These are phyloP conservation scores for Aspergillus phoenicis DNA, from an alignment of 2,329 filamentous ascomycete genomes.

Conservation along the genomic window DNA sequence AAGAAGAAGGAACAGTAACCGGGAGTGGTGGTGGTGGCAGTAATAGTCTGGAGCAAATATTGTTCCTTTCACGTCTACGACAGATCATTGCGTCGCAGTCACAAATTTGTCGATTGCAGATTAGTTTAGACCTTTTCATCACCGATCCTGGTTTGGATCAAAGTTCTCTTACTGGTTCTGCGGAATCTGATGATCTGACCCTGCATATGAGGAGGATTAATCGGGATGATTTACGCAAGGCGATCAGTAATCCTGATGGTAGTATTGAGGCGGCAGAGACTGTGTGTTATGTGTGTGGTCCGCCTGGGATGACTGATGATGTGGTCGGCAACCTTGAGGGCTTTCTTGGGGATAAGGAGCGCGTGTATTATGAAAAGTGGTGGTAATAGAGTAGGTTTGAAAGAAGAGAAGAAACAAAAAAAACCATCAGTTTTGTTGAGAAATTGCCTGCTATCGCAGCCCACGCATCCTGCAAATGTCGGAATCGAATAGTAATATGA, in stretches of 20 bases:
- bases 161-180: constrained; percentile 11
- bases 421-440: not conserved
- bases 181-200: constrained; percentile 27
- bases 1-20: constrained; percentile 13
- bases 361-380: constrained; percentile 65
- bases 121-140: constrained; percentile 40
- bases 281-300: constrained; percentile 69
- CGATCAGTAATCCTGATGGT: constrained; percentile 34
- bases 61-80: constrained; percentile 52
- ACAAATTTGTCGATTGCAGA: constrained; percentile 29
- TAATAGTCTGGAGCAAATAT: constrained; percentile 37
- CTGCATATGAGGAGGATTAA: constrained; percentile 39
- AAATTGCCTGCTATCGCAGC: not conserved
- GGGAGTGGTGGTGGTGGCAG: not conserved
- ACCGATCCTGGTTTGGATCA: constrained; percentile 21
- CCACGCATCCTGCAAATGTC: not conserved
- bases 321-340: constrained; percentile 52
- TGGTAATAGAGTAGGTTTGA: constrained; percentile 50
- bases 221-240: constrained; percentile 38
- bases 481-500: not conserved
- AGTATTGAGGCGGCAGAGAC: constrained; percentile 37
- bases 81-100: constrained; percentile 37
- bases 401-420: not conserved
- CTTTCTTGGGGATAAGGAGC: constrained; percentile 48
- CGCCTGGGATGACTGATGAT: constrained; percentile 69